Evolutionary conservation across 768 basidiomycete species (phyloP).

Genomic region (Psilocybe sp.): DNA sequence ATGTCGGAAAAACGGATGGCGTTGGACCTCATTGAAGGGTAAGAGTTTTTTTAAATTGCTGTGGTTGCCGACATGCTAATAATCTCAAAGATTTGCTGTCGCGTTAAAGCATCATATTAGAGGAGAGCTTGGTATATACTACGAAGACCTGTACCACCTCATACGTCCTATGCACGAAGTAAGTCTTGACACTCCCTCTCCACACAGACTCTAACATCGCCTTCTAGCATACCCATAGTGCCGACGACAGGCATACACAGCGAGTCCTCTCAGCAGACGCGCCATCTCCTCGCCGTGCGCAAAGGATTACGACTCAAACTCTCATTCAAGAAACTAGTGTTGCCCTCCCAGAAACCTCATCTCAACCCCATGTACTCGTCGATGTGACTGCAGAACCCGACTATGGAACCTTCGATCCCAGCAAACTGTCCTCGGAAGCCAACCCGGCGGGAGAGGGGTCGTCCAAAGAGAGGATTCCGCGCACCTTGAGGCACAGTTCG

Average conservation of each 20-base stretch:
- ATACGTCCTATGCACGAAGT: conserved; percentile 57
- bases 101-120: conserved; percentile 63
- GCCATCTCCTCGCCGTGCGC: conserved; percentile 23
- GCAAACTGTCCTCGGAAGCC: conserved; percentile 8
- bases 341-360: background rate
- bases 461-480: no score
- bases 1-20: conserved; percentile 65
- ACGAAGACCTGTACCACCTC: conserved; percentile 58
- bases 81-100: conserved; percentile 41
- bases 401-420: conserved; percentile 47
- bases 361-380: background rate
- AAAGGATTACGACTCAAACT: conserved; percentile 25
- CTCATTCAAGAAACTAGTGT: conserved; percentile 5
- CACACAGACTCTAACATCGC: background rate
- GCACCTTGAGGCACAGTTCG: conserved; percentile 11
- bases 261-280: conserved; percentile 18
- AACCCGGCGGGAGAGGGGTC: no score
- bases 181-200: conserved; percentile 6
- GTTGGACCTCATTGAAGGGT: conserved; percentile 58
- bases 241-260: conserved; percentile 15
- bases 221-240: conserved; percentile 32
- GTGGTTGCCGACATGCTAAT: background rate
- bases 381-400: conserved; percentile 41
- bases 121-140: conserved; percentile 59
- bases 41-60: conserved; percentile 12